phyloP scores from a whole-genome alignment of 1,284 basidiomycete species.

The Sparassis latifolia region DNA sequence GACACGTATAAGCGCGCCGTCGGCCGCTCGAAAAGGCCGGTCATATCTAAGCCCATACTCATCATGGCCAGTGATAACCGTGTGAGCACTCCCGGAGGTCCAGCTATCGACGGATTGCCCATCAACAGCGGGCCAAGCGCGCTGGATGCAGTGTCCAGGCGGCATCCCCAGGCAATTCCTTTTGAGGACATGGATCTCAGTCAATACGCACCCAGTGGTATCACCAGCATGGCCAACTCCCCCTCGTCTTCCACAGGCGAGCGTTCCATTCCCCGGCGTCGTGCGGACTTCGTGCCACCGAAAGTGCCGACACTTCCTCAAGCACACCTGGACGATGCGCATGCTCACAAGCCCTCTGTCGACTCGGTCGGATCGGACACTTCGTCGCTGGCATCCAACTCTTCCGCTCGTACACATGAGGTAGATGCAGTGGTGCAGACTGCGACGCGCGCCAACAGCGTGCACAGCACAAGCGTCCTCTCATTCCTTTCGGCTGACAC shows the following conservation, averaged over 20 bases:
- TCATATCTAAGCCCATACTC: conserved; percentile 24
- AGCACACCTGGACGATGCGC: conserved; percentile 8
- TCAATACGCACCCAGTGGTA: conserved; percentile 34
- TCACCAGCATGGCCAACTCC: conserved; percentile 34
- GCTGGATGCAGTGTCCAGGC: neutral
- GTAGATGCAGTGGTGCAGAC: conserved; percentile 42
- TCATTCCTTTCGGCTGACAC: conserved; percentile 21
- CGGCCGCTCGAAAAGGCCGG: conserved; percentile 16
- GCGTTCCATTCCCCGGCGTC: conserved; percentile 57
- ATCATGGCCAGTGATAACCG: conserved; percentile 20
- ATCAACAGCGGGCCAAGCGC: conserved; percentile 7
- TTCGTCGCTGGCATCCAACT: conserved; percentile 24
- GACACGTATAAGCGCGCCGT: conserved; percentile 38
- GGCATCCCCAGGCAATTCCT: conserved; percentile 22
- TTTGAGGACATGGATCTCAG: conserved; percentile 35
- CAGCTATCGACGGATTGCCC: conserved; percentile 14
- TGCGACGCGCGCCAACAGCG: conserved; percentile 41
- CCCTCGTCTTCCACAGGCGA: conserved; percentile 57
- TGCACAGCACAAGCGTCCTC: conserved; percentile 37
- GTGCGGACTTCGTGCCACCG: conserved; percentile 58
- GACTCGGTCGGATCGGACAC: conserved; percentile 24
- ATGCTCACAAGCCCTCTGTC: conserved; percentile 9
- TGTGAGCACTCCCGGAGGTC: conserved; percentile 8
- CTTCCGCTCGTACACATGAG: conserved; percentile 28
- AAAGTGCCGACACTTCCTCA: conserved; percentile 15